These are phyloP conservation scores for Yamadazyma atmosphaerica DNA, from an alignment of 1,139 yeast species.

Conservation along the genomic window DNA sequence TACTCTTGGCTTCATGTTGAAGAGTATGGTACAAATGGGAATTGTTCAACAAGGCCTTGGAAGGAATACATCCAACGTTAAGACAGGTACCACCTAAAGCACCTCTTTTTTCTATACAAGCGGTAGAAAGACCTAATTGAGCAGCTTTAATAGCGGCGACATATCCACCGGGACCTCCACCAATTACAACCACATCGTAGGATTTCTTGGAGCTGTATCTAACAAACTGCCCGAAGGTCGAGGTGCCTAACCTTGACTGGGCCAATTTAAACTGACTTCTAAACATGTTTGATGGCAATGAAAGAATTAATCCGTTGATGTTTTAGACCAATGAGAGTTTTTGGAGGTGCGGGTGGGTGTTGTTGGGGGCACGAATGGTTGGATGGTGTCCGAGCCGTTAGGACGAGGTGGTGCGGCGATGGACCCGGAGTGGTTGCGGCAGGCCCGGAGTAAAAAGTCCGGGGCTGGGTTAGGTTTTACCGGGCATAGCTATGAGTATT, in stretches of 20 bases:
- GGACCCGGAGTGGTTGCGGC: too few relatives aligned
- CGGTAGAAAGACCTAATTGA: constrained; percentile 90
- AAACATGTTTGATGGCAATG: constrained; percentile 9
- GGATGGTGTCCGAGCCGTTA: too few relatives aligned
- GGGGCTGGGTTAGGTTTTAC: too few relatives aligned
- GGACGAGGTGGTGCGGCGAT: too few relatives aligned
- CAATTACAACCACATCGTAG: constrained; percentile 91
- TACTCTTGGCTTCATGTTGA: constrained; percentile 74
- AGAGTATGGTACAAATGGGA: constrained; percentile 91
- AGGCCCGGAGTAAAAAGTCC: too few relatives aligned
- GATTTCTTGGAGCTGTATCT: constrained; percentile 43
- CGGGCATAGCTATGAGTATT: too few relatives aligned
- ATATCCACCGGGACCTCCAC: constrained; percentile 99
- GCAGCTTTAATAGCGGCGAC: constrained; percentile 99
- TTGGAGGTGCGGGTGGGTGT: too few relatives aligned
- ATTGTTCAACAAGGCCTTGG: constrained; percentile 93
- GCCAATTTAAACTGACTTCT: constrained; percentile 11
- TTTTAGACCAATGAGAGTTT: too few relatives aligned
- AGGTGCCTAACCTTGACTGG: constrained; percentile 9
- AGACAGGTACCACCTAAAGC: constrained; percentile 96
- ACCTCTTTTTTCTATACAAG: constrained; percentile 97
- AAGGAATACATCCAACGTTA: constrained; percentile 98
- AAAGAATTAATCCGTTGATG: too few relatives aligned
- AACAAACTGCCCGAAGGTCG: constrained; percentile 26
- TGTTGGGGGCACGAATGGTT: too few relatives aligned